Conservation (phyloP, 192 early-diverging fungal species). For the Martensiomyces pterosporus region DNA sequence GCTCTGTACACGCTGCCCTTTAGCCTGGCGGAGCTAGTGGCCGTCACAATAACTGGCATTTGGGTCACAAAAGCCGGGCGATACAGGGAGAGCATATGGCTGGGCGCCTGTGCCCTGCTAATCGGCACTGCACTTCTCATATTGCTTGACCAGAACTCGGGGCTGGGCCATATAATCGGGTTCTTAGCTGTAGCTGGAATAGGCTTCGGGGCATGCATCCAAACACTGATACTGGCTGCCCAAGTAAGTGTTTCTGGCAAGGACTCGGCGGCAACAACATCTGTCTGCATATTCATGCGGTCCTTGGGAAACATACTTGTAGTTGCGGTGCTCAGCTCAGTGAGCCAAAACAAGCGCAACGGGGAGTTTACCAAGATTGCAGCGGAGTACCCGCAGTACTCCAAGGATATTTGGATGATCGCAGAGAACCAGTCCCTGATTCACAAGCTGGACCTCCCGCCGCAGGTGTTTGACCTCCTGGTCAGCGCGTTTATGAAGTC, state of each 20-base stretch:
- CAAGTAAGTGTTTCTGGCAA: conserved; percentile 6
- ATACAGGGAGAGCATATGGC: conserved; percentile 19
- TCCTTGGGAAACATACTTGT: conserved; percentile 11
- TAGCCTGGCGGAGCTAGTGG: conserved; percentile 7
- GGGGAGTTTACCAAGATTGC: conserved; percentile 3
- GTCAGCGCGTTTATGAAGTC: conserved; percentile 36
- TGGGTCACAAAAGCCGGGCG: conserved; percentile 12
- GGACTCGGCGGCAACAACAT: conserved; percentile 14
- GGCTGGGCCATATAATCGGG: conserved; percentile 7
- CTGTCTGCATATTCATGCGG: conserved; percentile 20
- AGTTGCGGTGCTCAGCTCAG: conserved; percentile 19
- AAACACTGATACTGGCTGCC: conserved; percentile 16
- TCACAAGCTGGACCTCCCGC: conserved; percentile 27
- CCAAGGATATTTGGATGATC: conserved; percentile 1
- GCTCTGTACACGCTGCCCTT: conserved; percentile 12
- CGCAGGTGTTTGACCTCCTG: conserved; percentile 19
- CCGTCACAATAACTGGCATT: neutral
- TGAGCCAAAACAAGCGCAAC: conserved; percentile 5
- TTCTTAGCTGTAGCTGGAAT: conserved; percentile 10
- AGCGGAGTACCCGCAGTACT: conserved; percentile 6
- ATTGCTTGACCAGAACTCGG: conserved; percentile 7
- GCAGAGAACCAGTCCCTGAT: conserved; percentile 24
- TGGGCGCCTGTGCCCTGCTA: conserved; percentile 3
- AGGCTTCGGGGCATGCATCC: conserved; percentile 14
- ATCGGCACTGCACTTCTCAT: conserved; percentile 7